Percentiles rank a stretch among this genome's conserved stretches.
These are phyloP conservation scores for Trichoderma polysporum DNA, from an alignment of 2,329 filamentous ascomycete genomes.

Conservation along the genomic window DNA sequence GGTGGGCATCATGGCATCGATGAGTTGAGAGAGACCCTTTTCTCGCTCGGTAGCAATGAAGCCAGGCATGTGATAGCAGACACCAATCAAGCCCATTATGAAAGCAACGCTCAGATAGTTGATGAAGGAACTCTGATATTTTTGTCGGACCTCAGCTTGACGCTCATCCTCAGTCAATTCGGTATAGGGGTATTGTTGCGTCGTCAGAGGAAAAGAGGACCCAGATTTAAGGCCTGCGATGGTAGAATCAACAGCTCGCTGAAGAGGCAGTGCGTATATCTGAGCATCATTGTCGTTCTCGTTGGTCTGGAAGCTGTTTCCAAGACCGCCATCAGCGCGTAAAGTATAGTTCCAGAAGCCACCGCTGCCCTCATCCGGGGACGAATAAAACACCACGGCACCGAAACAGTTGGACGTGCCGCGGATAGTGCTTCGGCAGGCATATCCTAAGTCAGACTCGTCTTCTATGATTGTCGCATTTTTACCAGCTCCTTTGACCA, in stretches of 20 bases:
- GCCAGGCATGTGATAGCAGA: constrained; percentile 70
- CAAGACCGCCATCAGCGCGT: constrained; percentile 60
- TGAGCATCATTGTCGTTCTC: constrained; percentile 61
- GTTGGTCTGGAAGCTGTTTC: constrained; percentile 55
- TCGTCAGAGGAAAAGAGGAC: constrained; percentile 32
- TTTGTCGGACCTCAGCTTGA: constrained; percentile 55
- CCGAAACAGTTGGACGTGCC: constrained; percentile 72
- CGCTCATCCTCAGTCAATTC: constrained; percentile 44
- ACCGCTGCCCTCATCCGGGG: constrained; percentile 57
- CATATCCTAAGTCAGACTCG: constrained; percentile 34
- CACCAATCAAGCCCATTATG: constrained; percentile 66
- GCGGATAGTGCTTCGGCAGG: constrained; percentile 58
- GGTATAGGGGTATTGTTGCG: constrained; percentile 35
- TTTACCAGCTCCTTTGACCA: constrained; percentile 29
- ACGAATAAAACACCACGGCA: constrained; percentile 69
- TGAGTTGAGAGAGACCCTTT: constrained; percentile 67
- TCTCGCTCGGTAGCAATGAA: constrained; percentile 70
- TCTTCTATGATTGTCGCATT: constrained; percentile 27
- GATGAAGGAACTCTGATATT: constrained; percentile 65
- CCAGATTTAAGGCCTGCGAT: constrained; percentile 42
- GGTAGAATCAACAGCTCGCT: constrained; percentile 64
- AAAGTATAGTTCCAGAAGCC: constrained; percentile 71
- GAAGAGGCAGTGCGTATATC: constrained; percentile 66
- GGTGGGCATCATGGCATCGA: constrained; percentile 73
- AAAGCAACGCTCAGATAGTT: constrained; percentile 66